Evolutionary conservation across 2,329 filamentous ascomycete species (phyloP).

Genomic region (Fusarium sp.): DNA sequence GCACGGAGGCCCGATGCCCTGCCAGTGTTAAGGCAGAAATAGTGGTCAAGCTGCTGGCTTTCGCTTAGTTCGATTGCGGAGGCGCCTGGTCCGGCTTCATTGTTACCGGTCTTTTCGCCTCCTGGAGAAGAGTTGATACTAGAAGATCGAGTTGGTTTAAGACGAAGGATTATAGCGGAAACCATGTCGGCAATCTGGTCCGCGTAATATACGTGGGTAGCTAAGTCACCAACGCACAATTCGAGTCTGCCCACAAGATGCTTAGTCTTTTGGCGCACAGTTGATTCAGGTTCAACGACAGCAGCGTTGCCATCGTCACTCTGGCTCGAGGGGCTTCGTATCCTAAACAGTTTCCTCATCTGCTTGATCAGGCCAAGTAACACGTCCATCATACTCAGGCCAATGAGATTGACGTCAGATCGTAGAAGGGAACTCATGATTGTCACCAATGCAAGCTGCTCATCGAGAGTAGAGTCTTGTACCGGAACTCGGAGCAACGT

Average conservation of each 20-base stretch:
- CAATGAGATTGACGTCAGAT: conserved; percentile 93
- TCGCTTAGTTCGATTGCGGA: conserved; percentile 55
- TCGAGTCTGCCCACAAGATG: conserved; percentile 78
- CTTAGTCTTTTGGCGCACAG: conserved; percentile 60
- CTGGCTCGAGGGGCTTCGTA: conserved; percentile 57
- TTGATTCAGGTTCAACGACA: conserved; percentile 49
- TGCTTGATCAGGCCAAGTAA: conserved; percentile 86
- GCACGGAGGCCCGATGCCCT: conserved; percentile 77
- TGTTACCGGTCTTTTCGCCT: conserved; percentile 58
- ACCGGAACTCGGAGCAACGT: conserved; percentile 75
- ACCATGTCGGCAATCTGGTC: conserved; percentile 98
- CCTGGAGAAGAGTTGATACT: conserved; percentile 58
- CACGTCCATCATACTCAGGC: conserved; percentile 95
- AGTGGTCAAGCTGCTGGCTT: conserved; percentile 61
- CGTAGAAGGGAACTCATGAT: conserved; percentile 85
- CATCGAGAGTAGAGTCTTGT: conserved; percentile 75
- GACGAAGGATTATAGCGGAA: conserved; percentile 77
- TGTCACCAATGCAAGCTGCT: conserved; percentile 79
- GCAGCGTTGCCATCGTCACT: conserved; percentile 50
- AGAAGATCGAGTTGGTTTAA: conserved; percentile 71
- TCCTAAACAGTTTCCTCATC: conserved; percentile 79
- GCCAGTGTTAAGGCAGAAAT: conserved; percentile 64
- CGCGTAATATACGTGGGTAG: conserved; percentile 95
- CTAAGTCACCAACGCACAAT: conserved; percentile 87
- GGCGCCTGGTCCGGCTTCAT: conserved; percentile 50